phyloP scores from a whole-genome alignment of 202 grass and related monocot species.

The Dendrocalamus latiflorus region DNA sequence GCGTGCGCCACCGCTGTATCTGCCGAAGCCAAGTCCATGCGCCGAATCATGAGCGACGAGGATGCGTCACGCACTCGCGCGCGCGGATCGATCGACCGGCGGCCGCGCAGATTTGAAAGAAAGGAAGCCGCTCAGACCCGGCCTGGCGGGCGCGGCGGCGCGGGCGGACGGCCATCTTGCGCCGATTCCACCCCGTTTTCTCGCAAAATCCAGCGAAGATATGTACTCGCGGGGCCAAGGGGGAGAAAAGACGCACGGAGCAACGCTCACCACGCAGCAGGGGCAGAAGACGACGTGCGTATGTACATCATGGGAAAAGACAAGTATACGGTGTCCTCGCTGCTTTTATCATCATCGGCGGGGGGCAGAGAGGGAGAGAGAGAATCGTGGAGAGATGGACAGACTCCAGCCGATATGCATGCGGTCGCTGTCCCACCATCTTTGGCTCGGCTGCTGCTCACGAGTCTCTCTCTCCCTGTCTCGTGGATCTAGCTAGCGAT shows the following conservation, averaged over 20 bases:
- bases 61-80: background rate
- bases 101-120: background rate
- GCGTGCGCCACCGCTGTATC: background rate
- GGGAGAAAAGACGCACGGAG: background rate
- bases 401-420: constrained; percentile 39
- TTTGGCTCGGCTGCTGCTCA: constrained; percentile 37
- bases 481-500: background rate
- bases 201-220: background rate
- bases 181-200: background rate
- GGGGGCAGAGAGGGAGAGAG: background rate
- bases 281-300: constrained; percentile 16
- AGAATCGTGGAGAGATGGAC: background rate
- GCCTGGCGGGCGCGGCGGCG: background rate
- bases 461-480: background rate
- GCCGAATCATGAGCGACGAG: too few relatives aligned
- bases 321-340: constrained; percentile 3
- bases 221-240: background rate
- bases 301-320: constrained; percentile 28
- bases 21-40: background rate
- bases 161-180: background rate
- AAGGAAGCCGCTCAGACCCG: background rate
- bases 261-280: constrained; percentile 14
- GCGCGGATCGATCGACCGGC: background rate
- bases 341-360: background rate
- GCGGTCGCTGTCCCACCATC: constrained; percentile 26